Evolutionary conservation across 768 basidiomycete genomes (phyloP).

Genomic region (Trametes elegans): DNA sequence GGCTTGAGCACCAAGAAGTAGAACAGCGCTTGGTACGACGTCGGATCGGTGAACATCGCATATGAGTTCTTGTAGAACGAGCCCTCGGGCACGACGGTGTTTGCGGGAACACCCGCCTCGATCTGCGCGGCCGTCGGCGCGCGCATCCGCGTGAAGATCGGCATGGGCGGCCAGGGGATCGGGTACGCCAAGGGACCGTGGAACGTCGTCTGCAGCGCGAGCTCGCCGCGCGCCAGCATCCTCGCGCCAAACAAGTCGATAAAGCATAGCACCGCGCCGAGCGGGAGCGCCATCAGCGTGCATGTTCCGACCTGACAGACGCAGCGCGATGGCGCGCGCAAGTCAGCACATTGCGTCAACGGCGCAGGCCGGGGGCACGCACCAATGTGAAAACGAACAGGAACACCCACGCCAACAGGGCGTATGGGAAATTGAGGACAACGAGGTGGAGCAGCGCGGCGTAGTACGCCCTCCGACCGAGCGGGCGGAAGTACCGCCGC

Average conservation of each 20-base stretch:
- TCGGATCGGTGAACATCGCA: slow-evolving; percentile 81
- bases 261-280: slow-evolving; percentile 78
- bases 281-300: slow-evolving; percentile 71
- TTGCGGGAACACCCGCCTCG: slow-evolving; percentile 40
- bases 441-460: slow-evolving; percentile 64
- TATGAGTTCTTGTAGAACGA: slow-evolving; percentile 84
- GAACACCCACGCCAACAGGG: slow-evolving; percentile 74
- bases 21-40: slow-evolving; percentile 82
- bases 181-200: slow-evolving; percentile 66
- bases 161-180: slow-evolving; percentile 62
- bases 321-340: background rate
- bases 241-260: slow-evolving; percentile 74
- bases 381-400: slow-evolving; percentile 81
- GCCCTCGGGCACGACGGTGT: slow-evolving; percentile 43
- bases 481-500: slow-evolving; percentile 64
- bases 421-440: slow-evolving; percentile 77
- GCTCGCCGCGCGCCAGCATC: slow-evolving; percentile 68
- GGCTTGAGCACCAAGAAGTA: slow-evolving; percentile 90
- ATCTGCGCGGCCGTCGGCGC: slow-evolving; percentile 46
- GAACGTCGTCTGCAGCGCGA: slow-evolving; percentile 66
- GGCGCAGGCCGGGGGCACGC: slow-evolving; percentile 28
- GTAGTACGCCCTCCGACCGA: slow-evolving; percentile 58
- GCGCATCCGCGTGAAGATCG: slow-evolving; percentile 70
- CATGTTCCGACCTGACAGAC: slow-evolving; percentile 67
- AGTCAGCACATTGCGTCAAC: slow-evolving; percentile 2